Conservation (phyloP, 1,139 yeast species). For the Yamadazyma taylorii region DNA sequence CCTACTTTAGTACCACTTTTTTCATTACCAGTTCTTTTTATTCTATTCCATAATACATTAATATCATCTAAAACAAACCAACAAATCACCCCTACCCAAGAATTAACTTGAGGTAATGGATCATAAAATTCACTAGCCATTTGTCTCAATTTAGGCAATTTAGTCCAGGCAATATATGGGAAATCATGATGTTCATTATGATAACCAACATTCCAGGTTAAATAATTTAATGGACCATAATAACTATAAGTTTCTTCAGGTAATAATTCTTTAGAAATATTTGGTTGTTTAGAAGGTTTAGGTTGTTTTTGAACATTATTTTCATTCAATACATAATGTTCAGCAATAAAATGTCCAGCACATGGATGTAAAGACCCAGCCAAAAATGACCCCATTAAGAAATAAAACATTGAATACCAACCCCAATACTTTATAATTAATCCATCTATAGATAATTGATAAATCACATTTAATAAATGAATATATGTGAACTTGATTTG, state of each 20-base stretch:
- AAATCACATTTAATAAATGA: conserved; percentile 66
- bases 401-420: conserved; percentile 60
- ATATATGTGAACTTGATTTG: conserved; percentile 70
- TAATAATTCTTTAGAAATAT: conserved; percentile 27
- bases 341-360: conserved; percentile 95
- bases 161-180: conserved; percentile 91
- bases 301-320: conserved; percentile 47
- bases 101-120: conserved; percentile 72
- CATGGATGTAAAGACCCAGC: conserved; percentile 94
- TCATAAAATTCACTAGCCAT: conserved; percentile 82
- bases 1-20: conserved; percentile 31
- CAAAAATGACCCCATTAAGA: conserved; percentile 73
- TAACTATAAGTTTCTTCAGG: conserved; percentile 87
- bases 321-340: conserved; percentile 73
- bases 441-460: conserved; percentile 59
- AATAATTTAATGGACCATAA: conserved; percentile 72
- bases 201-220: conserved; percentile 92
- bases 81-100: conserved; percentile 78
- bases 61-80: conserved; percentile 69
- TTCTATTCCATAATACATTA: conserved; percentile 77
- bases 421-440: conserved; percentile 63
- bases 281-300: conserved; percentile 13
- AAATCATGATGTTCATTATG: conserved; percentile 96
- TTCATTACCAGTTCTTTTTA: conserved; percentile 57
- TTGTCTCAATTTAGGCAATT: conserved; percentile 60